Percentiles rank a stretch among this genome's conserved stretches.
phyloP scores from a whole-genome alignment of 192 early-diverging fungal genomes.

The Coemansia sp. region DNA sequence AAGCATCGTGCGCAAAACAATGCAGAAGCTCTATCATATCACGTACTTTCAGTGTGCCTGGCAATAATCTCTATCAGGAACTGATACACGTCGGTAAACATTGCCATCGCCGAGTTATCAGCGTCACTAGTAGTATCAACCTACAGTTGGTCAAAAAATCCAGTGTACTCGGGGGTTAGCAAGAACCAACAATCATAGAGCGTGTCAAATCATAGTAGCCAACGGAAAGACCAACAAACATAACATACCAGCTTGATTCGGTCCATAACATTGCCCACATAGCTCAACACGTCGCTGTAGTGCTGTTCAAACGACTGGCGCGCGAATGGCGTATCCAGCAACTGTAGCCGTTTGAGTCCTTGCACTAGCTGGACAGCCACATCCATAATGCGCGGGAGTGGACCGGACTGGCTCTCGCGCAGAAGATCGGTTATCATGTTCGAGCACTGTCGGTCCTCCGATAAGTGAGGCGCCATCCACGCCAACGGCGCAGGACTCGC shows the following conservation, averaged over 20 bases:
- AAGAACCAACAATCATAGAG: background rate
- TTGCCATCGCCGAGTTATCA: conserved; percentile 12
- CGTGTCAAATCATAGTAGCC: background rate
- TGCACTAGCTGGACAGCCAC: conserved; percentile 36
- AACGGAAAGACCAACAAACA: background rate
- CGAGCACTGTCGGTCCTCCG: conserved; percentile 16
- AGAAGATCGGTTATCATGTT: conserved; percentile 9
- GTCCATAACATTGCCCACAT: conserved; percentile 29
- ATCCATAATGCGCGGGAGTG: conserved; percentile 21
- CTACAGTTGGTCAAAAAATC: conserved; percentile 13
- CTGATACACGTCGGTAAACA: conserved; percentile 42
- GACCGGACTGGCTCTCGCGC: conserved; percentile 1
- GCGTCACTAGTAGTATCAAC: background rate
- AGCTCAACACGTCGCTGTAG: conserved; percentile 29
- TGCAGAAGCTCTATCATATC: background rate
- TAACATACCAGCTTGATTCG: conserved; percentile 19
- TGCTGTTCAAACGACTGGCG: conserved; percentile 16
- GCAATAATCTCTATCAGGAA: conserved; percentile 43
- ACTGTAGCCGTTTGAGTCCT: conserved; percentile 27
- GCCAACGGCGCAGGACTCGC: background rate
- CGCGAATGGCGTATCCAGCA: conserved; percentile 12
- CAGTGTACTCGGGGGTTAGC: too few relatives aligned
- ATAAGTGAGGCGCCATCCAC: conserved; percentile 5
- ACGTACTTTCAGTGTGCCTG: conserved; percentile 48
- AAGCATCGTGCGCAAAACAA: too few relatives aligned